Conservation (phyloP, 192 early-diverging fungal species). For the Coemansia sp. region DNA sequence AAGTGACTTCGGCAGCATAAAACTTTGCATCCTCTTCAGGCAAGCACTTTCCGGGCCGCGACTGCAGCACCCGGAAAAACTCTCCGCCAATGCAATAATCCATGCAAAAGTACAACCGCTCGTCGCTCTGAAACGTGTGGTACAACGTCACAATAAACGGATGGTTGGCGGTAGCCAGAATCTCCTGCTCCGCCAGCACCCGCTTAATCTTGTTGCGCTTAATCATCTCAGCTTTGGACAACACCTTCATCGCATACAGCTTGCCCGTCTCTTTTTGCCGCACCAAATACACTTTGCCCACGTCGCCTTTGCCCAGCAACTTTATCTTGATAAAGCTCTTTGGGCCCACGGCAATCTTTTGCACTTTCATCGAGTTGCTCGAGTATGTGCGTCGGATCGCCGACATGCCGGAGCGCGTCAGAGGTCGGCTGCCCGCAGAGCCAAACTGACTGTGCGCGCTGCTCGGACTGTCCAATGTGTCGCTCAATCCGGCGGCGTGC, state of each 20-base stretch:
- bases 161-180: slow-evolving; percentile 81
- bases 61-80: slow-evolving; percentile 87
- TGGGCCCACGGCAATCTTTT: slow-evolving; percentile 80
- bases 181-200: slow-evolving; percentile 95
- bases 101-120: slow-evolving; percentile 85
- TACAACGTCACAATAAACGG: slow-evolving; percentile 91
- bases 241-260: slow-evolving; percentile 96
- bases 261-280: slow-evolving; percentile 74
- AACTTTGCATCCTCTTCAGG: slow-evolving; percentile 90
- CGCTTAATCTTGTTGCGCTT: slow-evolving; percentile 98
- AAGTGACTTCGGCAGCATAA: slow-evolving; percentile 96
- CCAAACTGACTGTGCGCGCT: slow-evolving; percentile 33
- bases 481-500: slow-evolving; percentile 32
- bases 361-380: slow-evolving; percentile 76
- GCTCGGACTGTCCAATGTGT: slow-evolving; percentile 51
- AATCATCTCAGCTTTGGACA: slow-evolving; percentile 96
- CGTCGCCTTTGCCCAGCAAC: slow-evolving; percentile 95
- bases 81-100: slow-evolving; percentile 89
- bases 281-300: slow-evolving; percentile 95
- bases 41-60: slow-evolving; percentile 83
- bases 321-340: slow-evolving; percentile 84
- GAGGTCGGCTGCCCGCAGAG: slow-evolving; percentile 33
- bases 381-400: slow-evolving; percentile 78
- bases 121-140: slow-evolving; percentile 85
- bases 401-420: slow-evolving; percentile 47